Conservation (phyloP, 352 stramenopile genomes). For the Thalassiosira mediterranea region DNA sequence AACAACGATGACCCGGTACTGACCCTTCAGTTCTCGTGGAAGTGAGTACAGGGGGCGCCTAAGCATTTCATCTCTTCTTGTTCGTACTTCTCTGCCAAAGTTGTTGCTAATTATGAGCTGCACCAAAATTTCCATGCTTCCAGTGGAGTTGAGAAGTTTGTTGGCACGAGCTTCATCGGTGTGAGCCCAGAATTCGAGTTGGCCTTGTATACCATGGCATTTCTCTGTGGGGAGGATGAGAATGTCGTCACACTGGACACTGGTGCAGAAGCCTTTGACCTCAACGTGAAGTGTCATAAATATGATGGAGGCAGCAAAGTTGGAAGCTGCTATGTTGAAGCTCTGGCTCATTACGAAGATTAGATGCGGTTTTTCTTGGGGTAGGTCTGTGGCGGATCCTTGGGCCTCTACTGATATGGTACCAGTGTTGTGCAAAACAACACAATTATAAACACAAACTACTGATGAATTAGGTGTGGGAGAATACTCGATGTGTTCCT, state of each 20-base stretch:
- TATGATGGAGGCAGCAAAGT: conserved; percentile 78
- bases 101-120: no score
- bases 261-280: conserved; percentile 87
- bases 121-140: no score
- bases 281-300: conserved; percentile 90
- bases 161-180: conserved; percentile 92
- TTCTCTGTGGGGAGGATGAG: conserved; percentile 87
- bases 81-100: no score
- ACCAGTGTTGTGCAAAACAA: no score
- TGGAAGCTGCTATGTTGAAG: conserved; percentile 49
- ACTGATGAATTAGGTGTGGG: no score
- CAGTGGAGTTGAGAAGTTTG: conserved; percentile 87
- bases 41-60: conserved; percentile 89
- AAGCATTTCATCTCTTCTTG: no score
- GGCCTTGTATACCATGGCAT: conserved; percentile 95
- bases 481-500: no score
- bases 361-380: conserved; percentile 7
- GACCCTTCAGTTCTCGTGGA: conserved; percentile 93
- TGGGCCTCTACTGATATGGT: no score
- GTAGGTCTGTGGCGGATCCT: background rate
- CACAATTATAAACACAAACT: no score
- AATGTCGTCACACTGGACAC: conserved; percentile 87
- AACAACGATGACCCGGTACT: conserved; percentile 91
- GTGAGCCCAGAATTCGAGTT: conserved; percentile 96
- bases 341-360: conserved; percentile 39